phyloP scores from a whole-genome alignment of 2,329 filamentous ascomycete genomes.

The Fusarium transvaalense region DNA sequence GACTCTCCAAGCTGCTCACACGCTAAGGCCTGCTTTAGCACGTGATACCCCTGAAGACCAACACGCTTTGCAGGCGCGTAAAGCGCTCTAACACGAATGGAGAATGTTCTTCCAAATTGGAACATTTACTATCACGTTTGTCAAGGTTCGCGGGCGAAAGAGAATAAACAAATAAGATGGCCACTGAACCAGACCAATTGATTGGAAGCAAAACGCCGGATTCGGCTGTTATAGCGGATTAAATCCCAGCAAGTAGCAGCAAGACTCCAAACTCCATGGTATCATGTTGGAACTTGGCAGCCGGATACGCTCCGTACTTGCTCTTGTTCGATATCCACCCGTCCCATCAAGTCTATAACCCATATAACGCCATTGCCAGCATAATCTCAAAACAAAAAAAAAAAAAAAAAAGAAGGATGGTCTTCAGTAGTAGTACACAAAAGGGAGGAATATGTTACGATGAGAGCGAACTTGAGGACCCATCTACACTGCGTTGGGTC shows the following conservation, averaged over 20 bases:
- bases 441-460: conserved; percentile 37
- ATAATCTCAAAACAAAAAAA: conserved; percentile 12
- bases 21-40: conserved; percentile 46
- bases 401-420: conserved; percentile 17
- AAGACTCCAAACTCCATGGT: conserved; percentile 52
- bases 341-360: conserved; percentile 30
- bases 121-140: not conserved
- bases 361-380: conserved; percentile 40
- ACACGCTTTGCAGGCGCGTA: conserved; percentile 31
- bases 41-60: conserved; percentile 49
- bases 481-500: conserved; percentile 52
- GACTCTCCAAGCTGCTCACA: conserved; percentile 27
- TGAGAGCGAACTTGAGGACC: conserved; percentile 54
- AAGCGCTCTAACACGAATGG: conserved; percentile 6
- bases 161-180: not conserved
- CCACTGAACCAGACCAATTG: not conserved
- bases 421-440: conserved; percentile 8
- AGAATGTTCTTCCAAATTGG: not conserved
- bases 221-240: conserved; percentile 32
- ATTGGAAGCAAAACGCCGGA: conserved; percentile 20
- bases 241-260: conserved; percentile 29
- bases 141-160: not conserved
- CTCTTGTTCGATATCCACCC: conserved; percentile 34
- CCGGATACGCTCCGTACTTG: conserved; percentile 36
- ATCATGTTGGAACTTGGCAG: conserved; percentile 52